A percentile compares a stretch with the other conserved stretches of the same genome.
Conservation (phyloP, 1,139 yeast species). For the Taphrina flavorubra region DNA sequence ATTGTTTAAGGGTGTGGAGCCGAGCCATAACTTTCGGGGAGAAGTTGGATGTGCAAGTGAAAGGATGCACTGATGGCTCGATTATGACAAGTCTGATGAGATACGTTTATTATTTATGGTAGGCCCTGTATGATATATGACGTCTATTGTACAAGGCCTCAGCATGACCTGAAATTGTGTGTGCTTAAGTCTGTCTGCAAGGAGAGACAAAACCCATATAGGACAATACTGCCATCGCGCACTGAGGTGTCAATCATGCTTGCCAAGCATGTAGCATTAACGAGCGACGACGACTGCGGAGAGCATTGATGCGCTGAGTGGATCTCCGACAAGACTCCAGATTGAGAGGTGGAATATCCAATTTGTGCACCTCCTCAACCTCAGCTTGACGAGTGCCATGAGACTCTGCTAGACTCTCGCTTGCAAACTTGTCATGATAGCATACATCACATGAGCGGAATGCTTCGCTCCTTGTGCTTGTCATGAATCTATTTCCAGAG, state of each 20-base stretch:
- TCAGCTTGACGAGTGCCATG: background rate
- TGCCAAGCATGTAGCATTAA: background rate
- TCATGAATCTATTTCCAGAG: constrained; percentile 28
- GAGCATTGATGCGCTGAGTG: constrained; percentile 1
- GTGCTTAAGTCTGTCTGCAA: no score
- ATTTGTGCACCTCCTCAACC: background rate
- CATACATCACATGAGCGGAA: constrained; percentile 1
- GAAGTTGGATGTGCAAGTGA: no score
- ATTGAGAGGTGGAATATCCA: constrained; percentile 17
- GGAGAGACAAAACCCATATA: no score
- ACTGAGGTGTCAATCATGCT: background rate
- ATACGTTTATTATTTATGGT: no score
- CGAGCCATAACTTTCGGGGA: no score
- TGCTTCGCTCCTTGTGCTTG: constrained; percentile 24
- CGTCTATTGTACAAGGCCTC: no score
- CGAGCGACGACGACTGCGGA: background rate
- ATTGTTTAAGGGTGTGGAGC: no score
- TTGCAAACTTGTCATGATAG: background rate
- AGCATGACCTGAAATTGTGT: no score
- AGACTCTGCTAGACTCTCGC: background rate
- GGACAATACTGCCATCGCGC: no score
- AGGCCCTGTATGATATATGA: no score
- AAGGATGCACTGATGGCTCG: no score
- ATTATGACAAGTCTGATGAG: no score
- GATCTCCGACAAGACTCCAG: constrained; percentile 4